phyloP scores from a whole-genome alignment of 129 eudicot species.

The Mikania micrantha region DNA sequence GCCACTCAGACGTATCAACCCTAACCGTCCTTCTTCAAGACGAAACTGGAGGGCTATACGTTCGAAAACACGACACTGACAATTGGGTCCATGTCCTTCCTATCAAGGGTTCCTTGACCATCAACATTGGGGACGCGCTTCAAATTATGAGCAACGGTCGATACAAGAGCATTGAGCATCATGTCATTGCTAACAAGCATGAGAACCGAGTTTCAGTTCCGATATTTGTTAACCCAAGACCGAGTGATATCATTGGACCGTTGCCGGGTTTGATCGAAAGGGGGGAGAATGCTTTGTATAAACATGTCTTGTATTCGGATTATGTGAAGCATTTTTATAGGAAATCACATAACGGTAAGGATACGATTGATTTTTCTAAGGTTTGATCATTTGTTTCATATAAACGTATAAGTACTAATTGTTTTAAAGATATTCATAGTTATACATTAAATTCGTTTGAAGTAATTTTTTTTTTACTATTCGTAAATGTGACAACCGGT shows the following conservation, averaged over 20 bases:
- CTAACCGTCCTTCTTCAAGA: conserved; percentile 42
- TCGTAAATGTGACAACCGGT: too few species aligned
- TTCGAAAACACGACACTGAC: conserved; percentile 27
- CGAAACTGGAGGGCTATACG: conserved; percentile 39
- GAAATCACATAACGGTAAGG: conserved; percentile 51
- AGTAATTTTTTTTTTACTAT: too few species aligned
- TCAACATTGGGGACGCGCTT: conserved; percentile 45
- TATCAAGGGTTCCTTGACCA: conserved; percentile 34
- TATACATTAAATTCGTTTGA: too few species aligned
- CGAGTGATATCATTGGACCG: conserved; percentile 35
- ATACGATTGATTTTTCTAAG: conserved; percentile 38
- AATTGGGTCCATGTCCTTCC: conserved; percentile 48
- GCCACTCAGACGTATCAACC: conserved; percentile 50
- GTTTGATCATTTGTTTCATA: conserved; percentile 9
- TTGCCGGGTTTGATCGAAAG: conserved; percentile 10
- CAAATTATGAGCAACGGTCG: conserved; percentile 50
- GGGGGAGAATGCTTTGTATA: conserved; percentile 40
- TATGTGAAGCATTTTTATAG: conserved; percentile 38
- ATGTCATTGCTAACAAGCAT: conserved; percentile 36
- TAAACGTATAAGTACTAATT: too few species aligned
- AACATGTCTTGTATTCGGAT: conserved; percentile 41
- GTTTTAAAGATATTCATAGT: too few species aligned
- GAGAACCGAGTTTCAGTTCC: conserved; percentile 41
- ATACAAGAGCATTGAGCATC: conserved; percentile 49
- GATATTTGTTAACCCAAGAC: conserved; percentile 42